Base-by-base conservation (phyloP, 352 stramenopile species). In the Phytophthora pisi region DNA sequence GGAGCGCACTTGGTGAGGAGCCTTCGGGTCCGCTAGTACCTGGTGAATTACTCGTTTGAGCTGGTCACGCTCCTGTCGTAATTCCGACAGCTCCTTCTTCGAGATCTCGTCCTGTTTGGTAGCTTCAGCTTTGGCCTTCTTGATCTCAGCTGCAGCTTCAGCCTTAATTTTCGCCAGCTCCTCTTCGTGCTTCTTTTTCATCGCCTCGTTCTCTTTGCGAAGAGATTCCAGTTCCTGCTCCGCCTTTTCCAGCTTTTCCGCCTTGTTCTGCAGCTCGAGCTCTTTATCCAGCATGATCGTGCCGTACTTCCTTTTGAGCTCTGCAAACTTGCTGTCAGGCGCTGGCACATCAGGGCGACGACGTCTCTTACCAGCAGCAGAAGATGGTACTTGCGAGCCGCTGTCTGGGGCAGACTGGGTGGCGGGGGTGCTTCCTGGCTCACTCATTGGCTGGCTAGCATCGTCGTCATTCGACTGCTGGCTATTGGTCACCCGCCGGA, bases 101-200 rank as follows among this genome's bases (percentile, higher is more conserved):
- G 34, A 10, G 2, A 30, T 26, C 18, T 57, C 46, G 2, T 51
- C n/a, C 18, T 51, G 45, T 51, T 51, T 51, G 20, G 52, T 28
- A 51, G 57, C 64, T 59, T 70, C 40, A 3, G n/a, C 51, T 10
- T 59, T 66, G 7, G 24, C 26, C 28, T 61, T 72, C 31, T 42
- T 24, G 8, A 71, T 15, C 24, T 62, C 62, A 58, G 46, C 2
- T 15, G 7, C 11, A 59, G 57, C 45, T 61, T 72, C 24, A 64
- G 6, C 54, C 24, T 68, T 56, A 1, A 66, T 7, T 38, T 50
- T 64, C 11, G 36, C 24, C 24, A 51, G 15, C 7, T 64, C 58
- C 55, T 76, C 55, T 11, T 64, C 58, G 18, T 59, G 50, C 9
- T 43, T n/a, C 31, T 69, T 69, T 20, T 67, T 64, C 46, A 67